Conservation (phyloP, 202 grass and related monocot species). For the Eragrostis tef region DNA sequence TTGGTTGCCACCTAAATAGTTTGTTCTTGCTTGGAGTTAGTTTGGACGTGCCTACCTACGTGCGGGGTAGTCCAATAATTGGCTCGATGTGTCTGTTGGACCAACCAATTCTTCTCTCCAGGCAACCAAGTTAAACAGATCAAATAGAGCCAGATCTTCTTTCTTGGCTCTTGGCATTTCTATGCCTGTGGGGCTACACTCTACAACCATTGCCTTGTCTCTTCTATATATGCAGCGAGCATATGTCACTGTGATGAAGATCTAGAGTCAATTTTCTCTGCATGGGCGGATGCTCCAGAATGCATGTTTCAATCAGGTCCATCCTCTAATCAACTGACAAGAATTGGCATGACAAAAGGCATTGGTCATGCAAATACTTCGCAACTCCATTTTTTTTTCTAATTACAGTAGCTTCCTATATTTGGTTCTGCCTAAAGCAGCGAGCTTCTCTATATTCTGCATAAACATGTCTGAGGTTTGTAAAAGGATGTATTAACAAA, state of each 20-base stretch:
- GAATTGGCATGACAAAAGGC: background rate
- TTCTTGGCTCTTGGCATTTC: constrained; percentile 10
- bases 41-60: constrained; percentile 47
- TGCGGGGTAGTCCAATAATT: constrained; percentile 31
- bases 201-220: constrained; percentile 30
- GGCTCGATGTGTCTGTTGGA: constrained; percentile 18
- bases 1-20: constrained; percentile 40
- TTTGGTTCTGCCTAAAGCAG: background rate
- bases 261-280: constrained; percentile 16
- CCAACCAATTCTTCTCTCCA: constrained; percentile 29
- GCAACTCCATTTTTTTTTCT: background rate
- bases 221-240: background rate
- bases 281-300: background rate
- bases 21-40: constrained; percentile 15
- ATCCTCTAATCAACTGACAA: constrained; percentile 23
- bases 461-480: background rate
- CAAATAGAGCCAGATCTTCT: constrained; percentile 13
- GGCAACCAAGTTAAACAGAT: constrained; percentile 24
- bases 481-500: background rate
- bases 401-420: too few relatives aligned
- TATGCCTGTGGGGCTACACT: constrained; percentile 29
- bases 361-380: background rate
- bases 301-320: background rate
- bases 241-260: constrained; percentile 28
- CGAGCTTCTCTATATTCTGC: background rate